Evolutionary conservation across 495 filamentous ascomycete species (phyloP), one percentile per base, ranked within the genome.

Genomic region (Podospora tetraspora): DNA sequence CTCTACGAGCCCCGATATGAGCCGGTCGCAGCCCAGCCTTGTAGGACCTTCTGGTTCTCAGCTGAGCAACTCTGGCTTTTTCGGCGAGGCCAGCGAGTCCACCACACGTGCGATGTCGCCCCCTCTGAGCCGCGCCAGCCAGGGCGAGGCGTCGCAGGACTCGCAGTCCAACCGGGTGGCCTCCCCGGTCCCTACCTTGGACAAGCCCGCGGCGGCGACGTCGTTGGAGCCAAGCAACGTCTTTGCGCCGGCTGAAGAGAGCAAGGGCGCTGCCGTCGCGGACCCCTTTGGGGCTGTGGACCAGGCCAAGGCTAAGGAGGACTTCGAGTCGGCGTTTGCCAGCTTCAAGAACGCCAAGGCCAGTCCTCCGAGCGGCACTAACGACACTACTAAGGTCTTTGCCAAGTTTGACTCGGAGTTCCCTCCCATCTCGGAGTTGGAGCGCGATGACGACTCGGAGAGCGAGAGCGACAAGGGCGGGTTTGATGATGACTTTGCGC

Each of bases 401-500:
- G 74, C 84, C 70, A 79, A 82, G 22, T 78, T 80, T 63, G 71
- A 71, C 67, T 66, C 85, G n/a, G 95, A 98, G 74, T 98, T 98
- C 79, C 96, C 96, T 37, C 95, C 95, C 1, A 97, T 98, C 67
- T 89, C 89, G 52, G 94, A 97, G 72, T 76, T 97, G 37, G 89
- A 89, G 58, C 83, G 90, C 62, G 92, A 95, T 69, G 92, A 94
- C 16, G 75, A 76, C 67, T 89, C 79, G 3, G 92, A 94, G 37
- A 92, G 90, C 67, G 92, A 89, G n/a, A 89, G 85, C 71, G 92
- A 86, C 43, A 71, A 91, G 57, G 88, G 83, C 59, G 91, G 94
- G 0, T 99, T 98, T 74, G 94, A 94, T 66, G 94, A 99, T 75
- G 89, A 97, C 73, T 97, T 98, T 72, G 89, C 91, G 3, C 87